These are phyloP conservation scores for Cryptococcus sp. DNA, from an alignment of 1,284 basidiomycete species.

Conservation along the genomic window DNA sequence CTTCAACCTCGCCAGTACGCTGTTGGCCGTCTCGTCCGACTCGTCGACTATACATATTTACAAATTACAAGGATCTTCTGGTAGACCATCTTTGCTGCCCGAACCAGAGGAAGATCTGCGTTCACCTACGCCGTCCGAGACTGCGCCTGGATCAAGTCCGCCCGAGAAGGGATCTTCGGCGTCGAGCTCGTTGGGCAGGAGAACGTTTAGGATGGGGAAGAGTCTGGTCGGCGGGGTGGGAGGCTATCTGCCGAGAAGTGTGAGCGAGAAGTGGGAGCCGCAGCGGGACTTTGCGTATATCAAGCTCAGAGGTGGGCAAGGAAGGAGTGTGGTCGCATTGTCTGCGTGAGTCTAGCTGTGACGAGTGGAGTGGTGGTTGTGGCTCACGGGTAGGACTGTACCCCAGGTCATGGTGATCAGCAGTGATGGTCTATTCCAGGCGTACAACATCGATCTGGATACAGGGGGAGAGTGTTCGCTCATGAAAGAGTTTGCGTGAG, in stretches of 20 bases:
- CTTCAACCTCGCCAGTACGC: conserved; percentile 76
- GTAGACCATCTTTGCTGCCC: background rate
- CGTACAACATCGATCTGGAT: conserved; percentile 93
- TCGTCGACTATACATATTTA: conserved; percentile 98
- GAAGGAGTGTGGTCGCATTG: conserved; percentile 73
- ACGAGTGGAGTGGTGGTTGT: background rate
- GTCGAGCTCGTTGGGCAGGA: conserved; percentile 46
- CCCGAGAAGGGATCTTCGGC: conserved; percentile 14
- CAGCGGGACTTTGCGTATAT: conserved; percentile 90
- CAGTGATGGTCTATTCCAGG: conserved; percentile 91
- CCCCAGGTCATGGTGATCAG: conserved; percentile 97
- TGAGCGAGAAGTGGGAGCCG: conserved; percentile 98
- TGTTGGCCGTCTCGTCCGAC: conserved; percentile 85
- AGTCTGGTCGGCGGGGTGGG: conserved; percentile 75
- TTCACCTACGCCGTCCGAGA: conserved; percentile 18
- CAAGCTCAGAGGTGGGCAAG: conserved; percentile 69
- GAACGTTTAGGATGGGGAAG: conserved; percentile 73
- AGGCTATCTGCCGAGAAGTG: conserved; percentile 79
- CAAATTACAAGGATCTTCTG: conserved; percentile 53
- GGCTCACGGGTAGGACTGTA: conserved; percentile 58
- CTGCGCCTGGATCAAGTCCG: conserved; percentile 18
- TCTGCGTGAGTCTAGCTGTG: conserved; percentile 64
- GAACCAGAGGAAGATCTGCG: conserved; percentile 4
- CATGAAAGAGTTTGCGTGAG: conserved; percentile 80
- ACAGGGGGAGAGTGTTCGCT: conserved; percentile 91